Base-by-base conservation (phyloP, 2,329 filamentous ascomycete species). In the Pyrenochaeta sp. region DNA sequence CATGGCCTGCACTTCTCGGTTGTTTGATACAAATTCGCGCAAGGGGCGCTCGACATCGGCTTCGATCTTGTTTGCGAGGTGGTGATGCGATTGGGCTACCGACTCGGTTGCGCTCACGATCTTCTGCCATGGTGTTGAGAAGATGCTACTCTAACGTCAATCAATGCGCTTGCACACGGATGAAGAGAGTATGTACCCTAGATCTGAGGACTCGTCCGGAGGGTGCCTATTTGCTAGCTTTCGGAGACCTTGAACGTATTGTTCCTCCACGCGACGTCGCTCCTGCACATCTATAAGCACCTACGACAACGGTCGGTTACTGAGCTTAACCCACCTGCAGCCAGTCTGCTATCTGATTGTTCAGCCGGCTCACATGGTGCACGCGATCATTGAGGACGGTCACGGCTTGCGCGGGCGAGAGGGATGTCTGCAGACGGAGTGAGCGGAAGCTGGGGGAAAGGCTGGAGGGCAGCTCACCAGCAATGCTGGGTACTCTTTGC, bases 281-380 rank as follows among this genome's bases (percentile, higher is more conserved):
- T 99, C 95, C 94, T 98, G 77, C 54, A 62, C 56, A 55, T 50
- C 58, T 52, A 56, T 75, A 58, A 74, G 72, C 63, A 54, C 36
- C 55, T 37, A 32, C 54, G 48, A 19, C 49, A 13, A 48, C 52
- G 54, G 48, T 50, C 30, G 52, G 47, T 36, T 32, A 28, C 13
- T 55, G 47, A 34, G 45, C 7, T 27, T 27, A 80, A 79, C 73
- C n/a, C 88, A 97, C 93, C 89, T 94, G 91, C 62, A 99, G 86
- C 92, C 94, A 99, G 81, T 98, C 94, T 77, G 94, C 94, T 72
- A 99, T 92, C 76, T 97, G 92, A 68, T 84, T 80, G 79, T 99
- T 97, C 80, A 96, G 82, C 78, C 90, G 92, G 71, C 86, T 87
- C 75, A 98, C 94, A 79, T 92, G 87, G 79, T 91, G 91, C 69